Evolutionary conservation across 2,329 filamentous ascomycete species (phyloP).

Genomic region (Chrysoporthe cubensis): DNA sequence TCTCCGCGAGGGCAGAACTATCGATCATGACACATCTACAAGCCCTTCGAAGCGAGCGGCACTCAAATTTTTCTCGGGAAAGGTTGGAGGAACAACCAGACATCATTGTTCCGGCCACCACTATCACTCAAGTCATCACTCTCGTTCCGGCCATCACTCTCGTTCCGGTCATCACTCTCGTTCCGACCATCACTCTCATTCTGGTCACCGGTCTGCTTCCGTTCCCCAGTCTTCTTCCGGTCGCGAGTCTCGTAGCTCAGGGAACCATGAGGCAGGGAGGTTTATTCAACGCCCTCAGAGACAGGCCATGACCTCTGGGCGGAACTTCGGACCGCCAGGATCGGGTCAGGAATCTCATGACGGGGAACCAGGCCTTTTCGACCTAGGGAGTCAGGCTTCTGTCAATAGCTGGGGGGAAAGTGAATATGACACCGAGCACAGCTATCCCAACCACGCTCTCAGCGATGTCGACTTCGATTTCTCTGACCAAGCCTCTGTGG

Average conservation of each 20-base stretch:
- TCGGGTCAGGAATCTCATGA: neutral
- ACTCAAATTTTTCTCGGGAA: neutral
- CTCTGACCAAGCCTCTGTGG: too few relatives aligned
- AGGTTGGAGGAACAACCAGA: neutral
- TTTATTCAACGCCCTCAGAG: too few relatives aligned
- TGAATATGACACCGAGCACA: neutral
- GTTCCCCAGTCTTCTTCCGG: too few relatives aligned
- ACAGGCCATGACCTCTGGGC: too few relatives aligned
- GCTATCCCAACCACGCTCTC: neutral
- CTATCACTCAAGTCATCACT: too few relatives aligned
- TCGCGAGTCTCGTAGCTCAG: neutral
- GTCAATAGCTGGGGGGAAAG: neutral
- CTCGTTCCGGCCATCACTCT: too few relatives aligned
- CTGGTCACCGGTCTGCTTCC: too few relatives aligned
- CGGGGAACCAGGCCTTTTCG: neutral
- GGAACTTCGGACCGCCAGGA: neutral
- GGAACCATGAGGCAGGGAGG: too few relatives aligned
- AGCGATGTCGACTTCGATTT: neutral
- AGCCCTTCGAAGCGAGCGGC: neutral
- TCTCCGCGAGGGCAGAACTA: neutral
- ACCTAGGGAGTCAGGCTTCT: neutral
- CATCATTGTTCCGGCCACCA: neutral
- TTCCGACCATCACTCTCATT: too few relatives aligned
- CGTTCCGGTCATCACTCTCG: too few relatives aligned
- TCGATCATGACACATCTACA: neutral